A percentile compares a stretch with the other conserved stretches of the same genome.
phyloP scores from a whole-genome alignment of 352 stramenopile genomes.

The Globisporangium nodosum region DNA sequence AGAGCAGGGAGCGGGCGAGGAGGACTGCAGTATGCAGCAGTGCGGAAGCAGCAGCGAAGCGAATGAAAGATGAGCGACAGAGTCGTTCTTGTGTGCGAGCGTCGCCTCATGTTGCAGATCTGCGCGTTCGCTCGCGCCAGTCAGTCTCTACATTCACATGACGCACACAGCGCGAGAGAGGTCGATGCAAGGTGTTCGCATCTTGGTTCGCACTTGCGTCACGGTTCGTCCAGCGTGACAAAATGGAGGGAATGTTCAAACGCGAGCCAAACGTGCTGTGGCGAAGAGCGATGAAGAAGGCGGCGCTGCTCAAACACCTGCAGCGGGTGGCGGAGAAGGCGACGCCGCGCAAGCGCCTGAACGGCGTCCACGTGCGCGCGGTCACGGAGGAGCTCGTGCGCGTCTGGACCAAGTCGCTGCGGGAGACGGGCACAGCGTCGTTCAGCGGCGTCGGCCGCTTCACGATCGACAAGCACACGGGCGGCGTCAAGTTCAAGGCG shows the following conservation, averaged over 20 bases:
- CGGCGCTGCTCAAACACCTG: conserved; percentile 43
- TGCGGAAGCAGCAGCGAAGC: neutral
- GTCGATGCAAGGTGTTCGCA: no score
- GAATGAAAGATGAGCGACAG: no score
- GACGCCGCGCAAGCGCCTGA: conserved; percentile 35
- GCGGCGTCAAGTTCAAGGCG: conserved; percentile 45
- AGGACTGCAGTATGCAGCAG: no score
- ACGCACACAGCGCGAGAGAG: no score
- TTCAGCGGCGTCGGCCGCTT: conserved; percentile 38
- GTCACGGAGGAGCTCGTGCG: conserved; percentile 35
- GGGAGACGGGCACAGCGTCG: conserved; percentile 33
- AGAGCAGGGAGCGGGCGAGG: neutral
- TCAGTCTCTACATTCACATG: no score
- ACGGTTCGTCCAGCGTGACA: no score
- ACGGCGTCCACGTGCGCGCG: conserved; percentile 32
- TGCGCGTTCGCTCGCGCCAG: no score
- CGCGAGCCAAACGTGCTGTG: neutral
- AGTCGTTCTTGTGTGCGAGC: no score
- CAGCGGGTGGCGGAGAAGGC: conserved; percentile 26
- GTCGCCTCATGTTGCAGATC: no score
- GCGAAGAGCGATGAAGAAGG: conserved; percentile 28
- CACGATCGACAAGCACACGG: conserved; percentile 34
- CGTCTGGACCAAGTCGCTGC: conserved; percentile 36
- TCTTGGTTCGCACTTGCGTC: no score
- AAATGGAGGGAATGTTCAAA: neutral